Percentiles rank a stretch among this genome's conserved stretches.
These are phyloP conservation scores for Cucumis variabilis DNA, from an alignment of 331 rosid genomes.

Conservation along the genomic window DNA sequence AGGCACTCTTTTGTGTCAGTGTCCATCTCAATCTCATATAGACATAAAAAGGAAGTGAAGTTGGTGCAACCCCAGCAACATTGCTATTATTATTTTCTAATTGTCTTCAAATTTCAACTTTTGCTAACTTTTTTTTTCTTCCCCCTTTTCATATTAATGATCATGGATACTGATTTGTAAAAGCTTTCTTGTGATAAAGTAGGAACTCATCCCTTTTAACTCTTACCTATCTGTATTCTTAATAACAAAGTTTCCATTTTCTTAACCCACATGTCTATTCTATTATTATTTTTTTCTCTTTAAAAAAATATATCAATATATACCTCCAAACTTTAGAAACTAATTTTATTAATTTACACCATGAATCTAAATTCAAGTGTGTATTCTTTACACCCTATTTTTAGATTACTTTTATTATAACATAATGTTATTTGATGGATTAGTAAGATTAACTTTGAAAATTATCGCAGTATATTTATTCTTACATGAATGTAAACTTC, in stretches of 20 bases:
- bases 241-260: not conserved
- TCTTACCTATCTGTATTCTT: not conserved
- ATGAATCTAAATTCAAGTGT: too few species aligned
- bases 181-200: not conserved
- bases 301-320: too few species aligned
- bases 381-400: too few species aligned
- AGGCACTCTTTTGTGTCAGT: slow-evolving; percentile 6
- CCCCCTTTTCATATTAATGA: not conserved
- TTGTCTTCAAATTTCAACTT: not conserved
- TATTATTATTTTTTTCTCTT: too few species aligned
- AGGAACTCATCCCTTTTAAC: not conserved
- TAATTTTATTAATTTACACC: too few species aligned
- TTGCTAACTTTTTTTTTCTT: not conserved
- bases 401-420: too few species aligned
- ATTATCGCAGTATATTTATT: too few species aligned
- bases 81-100: not conserved
- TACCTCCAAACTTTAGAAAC: too few species aligned
- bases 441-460: too few species aligned
- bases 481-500: too few species aligned
- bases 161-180: not conserved
- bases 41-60: slow-evolving; percentile 4
- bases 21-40: slow-evolving; percentile 21
- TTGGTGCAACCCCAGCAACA: not conserved
- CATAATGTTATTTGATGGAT: too few species aligned
- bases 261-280: not conserved